Evolutionary conservation across 768 basidiomycete genomes (phyloP).

Genomic region (Pulveroboletus sp.): DNA sequence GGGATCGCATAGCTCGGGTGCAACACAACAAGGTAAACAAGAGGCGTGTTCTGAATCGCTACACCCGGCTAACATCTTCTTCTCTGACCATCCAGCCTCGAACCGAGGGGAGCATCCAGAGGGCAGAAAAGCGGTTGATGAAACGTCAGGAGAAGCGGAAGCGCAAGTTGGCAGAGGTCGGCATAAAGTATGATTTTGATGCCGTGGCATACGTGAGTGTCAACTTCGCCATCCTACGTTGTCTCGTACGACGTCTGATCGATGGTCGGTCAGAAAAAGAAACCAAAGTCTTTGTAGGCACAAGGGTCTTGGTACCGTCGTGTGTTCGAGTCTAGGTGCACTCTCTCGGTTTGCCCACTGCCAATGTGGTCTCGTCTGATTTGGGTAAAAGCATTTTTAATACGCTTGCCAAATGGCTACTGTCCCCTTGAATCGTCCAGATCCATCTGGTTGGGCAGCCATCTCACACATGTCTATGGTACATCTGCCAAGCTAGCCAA

Average conservation of each 20-base stretch:
- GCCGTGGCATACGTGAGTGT: conserved; percentile 75
- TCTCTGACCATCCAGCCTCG: conserved; percentile 46
- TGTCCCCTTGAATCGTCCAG: no score
- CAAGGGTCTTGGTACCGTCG: neutral
- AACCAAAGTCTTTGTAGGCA: conserved; percentile 24
- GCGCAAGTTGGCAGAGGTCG: conserved; percentile 70
- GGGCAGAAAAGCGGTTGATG: conserved; percentile 62
- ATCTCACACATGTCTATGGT: no score
- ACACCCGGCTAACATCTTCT: conserved; percentile 6
- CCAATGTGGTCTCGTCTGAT: neutral
- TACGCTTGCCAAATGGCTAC: no score
- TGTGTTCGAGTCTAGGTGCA: neutral
- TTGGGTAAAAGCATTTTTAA: no score
- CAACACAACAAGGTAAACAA: conserved; percentile 75
- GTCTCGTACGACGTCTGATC: neutral
- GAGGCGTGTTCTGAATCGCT: neutral
- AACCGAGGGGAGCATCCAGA: conserved; percentile 62
- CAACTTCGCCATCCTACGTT: neutral
- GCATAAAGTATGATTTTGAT: conserved; percentile 85
- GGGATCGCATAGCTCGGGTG: conserved; percentile 60
- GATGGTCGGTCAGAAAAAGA: conserved; percentile 32
- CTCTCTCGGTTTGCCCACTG: neutral
- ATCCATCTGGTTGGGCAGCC: no score
- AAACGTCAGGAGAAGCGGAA: conserved; percentile 75
- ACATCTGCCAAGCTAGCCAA: no score